phyloP scores from a whole-genome alignment of 305 asterid species.

The Andrographis paniculata region DNA sequence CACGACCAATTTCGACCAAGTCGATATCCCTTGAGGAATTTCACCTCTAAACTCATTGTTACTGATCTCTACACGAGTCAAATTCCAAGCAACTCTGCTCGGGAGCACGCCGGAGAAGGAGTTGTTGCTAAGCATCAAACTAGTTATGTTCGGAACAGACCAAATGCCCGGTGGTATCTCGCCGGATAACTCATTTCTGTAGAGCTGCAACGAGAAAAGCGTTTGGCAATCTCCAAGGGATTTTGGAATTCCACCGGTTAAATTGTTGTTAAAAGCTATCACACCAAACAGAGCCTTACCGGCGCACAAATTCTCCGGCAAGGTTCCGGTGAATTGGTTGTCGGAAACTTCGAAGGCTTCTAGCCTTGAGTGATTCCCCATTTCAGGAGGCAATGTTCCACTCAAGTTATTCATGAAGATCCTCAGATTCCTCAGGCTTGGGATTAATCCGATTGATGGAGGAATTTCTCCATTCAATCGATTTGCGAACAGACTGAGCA shows the following conservation, averaged over 20 bases:
- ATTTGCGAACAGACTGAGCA: slow-evolving; percentile 40
- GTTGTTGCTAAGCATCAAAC: slow-evolving; percentile 56
- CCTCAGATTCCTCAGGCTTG: slow-evolving; percentile 34
- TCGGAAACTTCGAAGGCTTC: slow-evolving; percentile 57
- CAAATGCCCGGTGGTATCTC: slow-evolving; percentile 55
- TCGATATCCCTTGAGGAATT: slow-evolving; percentile 44
- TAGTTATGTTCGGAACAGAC: slow-evolving; percentile 38
- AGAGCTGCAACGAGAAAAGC: slow-evolving; percentile 46
- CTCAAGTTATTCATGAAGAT: slow-evolving; percentile 50
- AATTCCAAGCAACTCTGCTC: slow-evolving; percentile 41
- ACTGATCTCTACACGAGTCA: slow-evolving; percentile 58
- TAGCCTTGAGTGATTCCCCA: slow-evolving; percentile 64
- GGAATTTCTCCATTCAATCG: slow-evolving; percentile 52
- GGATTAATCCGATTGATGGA: slow-evolving; percentile 40
- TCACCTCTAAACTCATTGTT: slow-evolving; percentile 60
- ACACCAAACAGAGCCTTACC: slow-evolving; percentile 45
- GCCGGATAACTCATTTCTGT: slow-evolving; percentile 48
- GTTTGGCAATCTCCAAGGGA: slow-evolving; percentile 44
- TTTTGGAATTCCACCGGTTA: slow-evolving; percentile 61
- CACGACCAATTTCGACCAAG: slow-evolving; percentile 55
- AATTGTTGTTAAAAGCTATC: slow-evolving; percentile 53
- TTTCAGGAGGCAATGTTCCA: slow-evolving; percentile 59
- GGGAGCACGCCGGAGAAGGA: slow-evolving; percentile 65
- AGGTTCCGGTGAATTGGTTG: slow-evolving; percentile 50
- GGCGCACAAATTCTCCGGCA: slow-evolving; percentile 69